A percentile compares a stretch with the other conserved stretches of the same genome.
phyloP scores from a whole-genome alignment of 768 basidiomycete genomes.

The Mycena rebaudengoi region DNA sequence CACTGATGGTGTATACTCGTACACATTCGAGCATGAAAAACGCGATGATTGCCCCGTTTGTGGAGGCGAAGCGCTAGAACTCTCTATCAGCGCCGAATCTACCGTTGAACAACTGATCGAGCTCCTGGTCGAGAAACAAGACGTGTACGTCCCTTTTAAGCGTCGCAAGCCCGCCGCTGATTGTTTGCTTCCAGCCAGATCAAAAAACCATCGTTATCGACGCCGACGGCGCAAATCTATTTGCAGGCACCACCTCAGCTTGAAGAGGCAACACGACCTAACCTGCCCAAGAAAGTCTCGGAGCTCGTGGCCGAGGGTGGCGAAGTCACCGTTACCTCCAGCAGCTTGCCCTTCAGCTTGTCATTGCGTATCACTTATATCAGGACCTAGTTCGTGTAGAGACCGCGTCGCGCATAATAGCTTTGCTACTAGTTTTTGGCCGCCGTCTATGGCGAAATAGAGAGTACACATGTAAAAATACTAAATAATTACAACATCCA shows the following conservation, averaged over 20 bases:
- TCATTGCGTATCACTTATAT: conserved; percentile 71
- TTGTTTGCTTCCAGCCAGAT: conserved; percentile 76
- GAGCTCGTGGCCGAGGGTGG: conserved; percentile 83
- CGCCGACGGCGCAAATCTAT: conserved; percentile 81
- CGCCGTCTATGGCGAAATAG: conserved; percentile 8
- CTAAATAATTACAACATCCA: neutral
- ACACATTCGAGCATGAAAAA: conserved; percentile 95
- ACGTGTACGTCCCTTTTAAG: conserved; percentile 69
- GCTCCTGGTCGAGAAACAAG: conserved; percentile 84
- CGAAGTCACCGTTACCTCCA: conserved; percentile 89
- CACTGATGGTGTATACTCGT: conserved; percentile 95
- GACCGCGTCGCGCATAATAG: neutral
- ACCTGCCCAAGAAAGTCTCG: conserved; percentile 85
- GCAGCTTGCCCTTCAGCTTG: conserved; percentile 86
- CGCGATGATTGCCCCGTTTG: conserved; percentile 96
- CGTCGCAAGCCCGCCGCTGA: conserved; percentile 18
- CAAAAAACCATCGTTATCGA: conserved; percentile 93
- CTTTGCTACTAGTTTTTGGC: conserved; percentile 13
- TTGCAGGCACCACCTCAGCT: conserved; percentile 94
- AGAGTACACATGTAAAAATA: conserved; percentile 21
- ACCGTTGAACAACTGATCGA: conserved; percentile 92
- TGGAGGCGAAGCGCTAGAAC: conserved; percentile 86
- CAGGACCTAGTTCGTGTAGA: too few species aligned
- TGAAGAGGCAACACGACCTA: conserved; percentile 88
- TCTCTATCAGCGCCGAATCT: conserved; percentile 72